A percentile compares a stretch with the other conserved stretches of the same genome.
Conservation (phyloP, 2,329 filamentous ascomycete species). For the Teratosphaeria viscida region DNA sequence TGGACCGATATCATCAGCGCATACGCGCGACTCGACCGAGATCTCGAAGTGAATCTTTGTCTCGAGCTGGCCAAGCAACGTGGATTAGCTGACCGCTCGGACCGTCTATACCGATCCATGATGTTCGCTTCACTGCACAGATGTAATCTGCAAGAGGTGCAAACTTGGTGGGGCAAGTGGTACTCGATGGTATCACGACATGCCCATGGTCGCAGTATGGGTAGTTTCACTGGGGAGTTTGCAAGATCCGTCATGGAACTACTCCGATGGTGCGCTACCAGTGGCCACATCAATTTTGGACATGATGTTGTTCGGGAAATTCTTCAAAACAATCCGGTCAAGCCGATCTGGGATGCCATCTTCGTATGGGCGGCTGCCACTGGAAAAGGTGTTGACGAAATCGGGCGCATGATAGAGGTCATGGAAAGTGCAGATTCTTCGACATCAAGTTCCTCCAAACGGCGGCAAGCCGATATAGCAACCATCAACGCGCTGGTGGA, state of each 20-base stretch:
- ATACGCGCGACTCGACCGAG: not conserved
- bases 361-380: constrained; percentile 66
- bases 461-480: constrained; percentile 49
- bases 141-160: not conserved
- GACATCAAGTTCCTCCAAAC: constrained; percentile 32
- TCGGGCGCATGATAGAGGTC: constrained; percentile 60
- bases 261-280: constrained; percentile 19
- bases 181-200: not conserved
- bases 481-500: constrained; percentile 70
- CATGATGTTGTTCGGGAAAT: constrained; percentile 44
- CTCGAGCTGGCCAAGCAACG: not conserved
- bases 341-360: constrained; percentile 54
- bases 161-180: not conserved
- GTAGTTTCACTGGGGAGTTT: not conserved
- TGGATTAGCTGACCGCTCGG: not conserved
- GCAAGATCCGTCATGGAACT: not conserved
- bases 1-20: not conserved
- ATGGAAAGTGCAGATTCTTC: constrained; percentile 38
- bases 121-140: not conserved
- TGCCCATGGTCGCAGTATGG: not conserved
- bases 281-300: constrained; percentile 52
- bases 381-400: constrained; percentile 60
- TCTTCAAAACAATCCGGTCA: constrained; percentile 18
- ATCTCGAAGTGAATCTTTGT: not conserved
- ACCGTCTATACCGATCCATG: not conserved